Evolutionary conservation across 192 early-diverging fungal species (phyloP).

Genomic region (Mortierella hygrophila): DNA sequence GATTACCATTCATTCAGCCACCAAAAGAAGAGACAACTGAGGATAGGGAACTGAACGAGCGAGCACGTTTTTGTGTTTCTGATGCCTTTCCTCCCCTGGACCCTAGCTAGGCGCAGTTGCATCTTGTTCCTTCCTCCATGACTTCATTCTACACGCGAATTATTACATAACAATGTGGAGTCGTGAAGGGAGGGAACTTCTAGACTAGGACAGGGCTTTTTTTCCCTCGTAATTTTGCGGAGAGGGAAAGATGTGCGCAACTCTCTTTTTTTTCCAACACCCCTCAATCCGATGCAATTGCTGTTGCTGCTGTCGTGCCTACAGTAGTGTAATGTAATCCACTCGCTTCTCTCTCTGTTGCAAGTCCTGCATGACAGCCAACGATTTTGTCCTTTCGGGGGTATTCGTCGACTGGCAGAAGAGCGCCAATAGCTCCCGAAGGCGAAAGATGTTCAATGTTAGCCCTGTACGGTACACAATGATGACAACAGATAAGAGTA

Average conservation of each 20-base stretch:
- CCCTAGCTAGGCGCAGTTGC: not conserved
- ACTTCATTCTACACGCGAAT: not conserved
- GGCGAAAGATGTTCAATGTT: not conserved
- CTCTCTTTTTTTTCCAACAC: too few species aligned
- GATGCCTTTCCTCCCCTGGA: not conserved
- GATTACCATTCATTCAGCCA: not conserved
- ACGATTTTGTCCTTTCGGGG: not conserved
- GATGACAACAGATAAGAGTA: not conserved
- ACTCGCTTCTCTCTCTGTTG: not conserved
- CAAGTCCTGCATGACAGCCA: too few species aligned
- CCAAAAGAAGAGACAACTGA: not conserved
- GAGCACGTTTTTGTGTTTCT: not conserved
- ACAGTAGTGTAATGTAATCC: not conserved
- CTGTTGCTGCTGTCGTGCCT: too few species aligned
- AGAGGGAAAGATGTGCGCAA: not conserved
- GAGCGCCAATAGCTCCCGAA: not conserved
- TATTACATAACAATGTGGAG: not conserved
- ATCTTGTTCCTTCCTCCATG: not conserved
- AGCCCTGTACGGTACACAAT: not conserved
- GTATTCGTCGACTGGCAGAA: not conserved
- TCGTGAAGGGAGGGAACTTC: not conserved
- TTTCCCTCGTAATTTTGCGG: not conserved
- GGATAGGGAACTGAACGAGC: not conserved
- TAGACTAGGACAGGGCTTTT: not conserved
- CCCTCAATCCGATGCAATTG: too few species aligned